Percentiles rank a stretch among this genome's conserved stretches.
phyloP scores from a whole-genome alignment of 352 stramenopile genomes.

The Globisporangium lucens region DNA sequence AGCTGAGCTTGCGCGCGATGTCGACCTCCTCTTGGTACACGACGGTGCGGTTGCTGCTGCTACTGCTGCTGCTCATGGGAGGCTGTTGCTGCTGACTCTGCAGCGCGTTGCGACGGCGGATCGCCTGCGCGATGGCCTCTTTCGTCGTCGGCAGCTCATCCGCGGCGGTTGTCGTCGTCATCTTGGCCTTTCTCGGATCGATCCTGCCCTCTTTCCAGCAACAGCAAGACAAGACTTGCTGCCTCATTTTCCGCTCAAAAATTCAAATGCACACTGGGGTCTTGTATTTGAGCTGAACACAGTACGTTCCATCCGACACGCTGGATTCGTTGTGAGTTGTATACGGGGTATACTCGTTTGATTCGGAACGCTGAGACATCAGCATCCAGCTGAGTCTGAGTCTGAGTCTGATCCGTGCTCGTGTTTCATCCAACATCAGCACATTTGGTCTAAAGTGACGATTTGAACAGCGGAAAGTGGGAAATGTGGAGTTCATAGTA shows the following conservation, averaged over 20 bases:
- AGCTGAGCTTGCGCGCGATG: slow-evolving; percentile 65
- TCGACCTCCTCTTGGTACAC: slow-evolving; percentile 25
- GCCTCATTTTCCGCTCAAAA: not conserved
- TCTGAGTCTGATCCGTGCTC: too few species aligned
- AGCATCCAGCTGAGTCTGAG: too few species aligned
- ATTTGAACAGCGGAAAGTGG: too few species aligned
- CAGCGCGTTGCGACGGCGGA: slow-evolving; percentile 17
- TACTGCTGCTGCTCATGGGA: not conserved
- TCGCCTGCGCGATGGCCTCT: slow-evolving; percentile 18
- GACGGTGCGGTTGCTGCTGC: not conserved
- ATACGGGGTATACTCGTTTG: not conserved
- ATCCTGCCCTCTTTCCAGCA: not conserved
- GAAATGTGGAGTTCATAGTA: too few species aligned
- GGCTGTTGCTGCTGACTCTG: slow-evolving; percentile 1
- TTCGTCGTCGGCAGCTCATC: slow-evolving; percentile 11
- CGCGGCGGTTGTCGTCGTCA: not conserved
- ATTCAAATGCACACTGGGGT: not conserved
- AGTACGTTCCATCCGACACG: not conserved
- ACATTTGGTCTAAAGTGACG: too few species aligned
- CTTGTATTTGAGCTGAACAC: not conserved
- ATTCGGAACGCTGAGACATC: not conserved
- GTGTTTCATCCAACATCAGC: too few species aligned
- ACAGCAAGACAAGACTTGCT: not conserved
- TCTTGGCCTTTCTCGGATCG: not conserved
- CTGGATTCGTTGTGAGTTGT: too few species aligned